phyloP scores from a whole-genome alignment of 2,329 filamentous ascomycete genomes.

The Diaporthe sp. region DNA sequence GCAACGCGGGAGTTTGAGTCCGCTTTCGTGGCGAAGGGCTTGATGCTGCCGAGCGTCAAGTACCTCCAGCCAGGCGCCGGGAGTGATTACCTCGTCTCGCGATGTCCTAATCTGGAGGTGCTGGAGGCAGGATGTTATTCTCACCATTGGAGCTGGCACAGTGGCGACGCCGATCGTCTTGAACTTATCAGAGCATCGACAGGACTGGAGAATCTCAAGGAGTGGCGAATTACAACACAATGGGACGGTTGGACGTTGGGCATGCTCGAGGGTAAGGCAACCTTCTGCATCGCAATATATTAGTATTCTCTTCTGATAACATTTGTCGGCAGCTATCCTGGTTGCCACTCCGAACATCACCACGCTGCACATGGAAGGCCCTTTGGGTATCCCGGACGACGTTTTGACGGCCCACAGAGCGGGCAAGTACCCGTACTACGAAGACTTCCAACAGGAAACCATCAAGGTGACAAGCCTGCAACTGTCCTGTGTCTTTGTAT shows the following conservation, averaged over 20 bases:
- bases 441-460: background rate
- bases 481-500: rapidly evolving
- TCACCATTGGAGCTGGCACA: background rate
- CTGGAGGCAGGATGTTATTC: background rate
- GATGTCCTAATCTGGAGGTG: background rate
- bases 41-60: background rate
- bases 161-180: background rate
- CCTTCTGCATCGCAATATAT: rapidly evolving
- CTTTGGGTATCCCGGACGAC: background rate
- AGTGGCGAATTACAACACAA: background rate
- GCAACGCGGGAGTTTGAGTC: background rate
- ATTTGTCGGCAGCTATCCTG: background rate
- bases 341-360: background rate
- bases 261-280: background rate
- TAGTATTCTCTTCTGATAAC: background rate
- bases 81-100: conserved; percentile 4
- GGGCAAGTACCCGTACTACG: background rate
- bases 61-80: background rate
- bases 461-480: background rate
- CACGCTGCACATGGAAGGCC: background rate
- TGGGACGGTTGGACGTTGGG: background rate
- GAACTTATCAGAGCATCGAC: background rate
- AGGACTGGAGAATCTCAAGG: background rate
- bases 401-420: no score
- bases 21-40: background rate